Percentiles rank a stretch among this genome's conserved stretches.
These are phyloP conservation scores for Pseudomassariella vexata DNA, from an alignment of 2,329 filamentous ascomycete species.

Conservation along the genomic window DNA sequence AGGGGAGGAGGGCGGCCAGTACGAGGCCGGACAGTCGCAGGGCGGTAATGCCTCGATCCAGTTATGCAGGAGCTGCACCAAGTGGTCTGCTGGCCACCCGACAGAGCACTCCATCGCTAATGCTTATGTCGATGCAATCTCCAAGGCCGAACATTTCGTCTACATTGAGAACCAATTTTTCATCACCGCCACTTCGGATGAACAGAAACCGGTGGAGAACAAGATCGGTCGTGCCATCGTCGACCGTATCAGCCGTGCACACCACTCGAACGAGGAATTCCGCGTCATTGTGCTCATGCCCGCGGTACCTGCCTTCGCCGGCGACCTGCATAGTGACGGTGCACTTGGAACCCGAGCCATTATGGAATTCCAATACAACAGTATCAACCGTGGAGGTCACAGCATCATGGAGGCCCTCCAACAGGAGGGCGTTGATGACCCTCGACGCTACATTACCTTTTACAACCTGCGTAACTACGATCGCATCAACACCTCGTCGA, in stretches of 20 bases:
- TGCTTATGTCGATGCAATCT: conserved; percentile 71
- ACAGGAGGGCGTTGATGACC: conserved; percentile 59
- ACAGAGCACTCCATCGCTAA: conserved; percentile 77
- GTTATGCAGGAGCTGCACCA: conserved; percentile 42
- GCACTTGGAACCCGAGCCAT: conserved; percentile 75
- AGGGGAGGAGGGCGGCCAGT: conserved; percentile 16
- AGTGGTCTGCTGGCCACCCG: conserved; percentile 46
- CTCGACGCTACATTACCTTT: conserved; percentile 70
- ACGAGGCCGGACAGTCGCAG: neutral
- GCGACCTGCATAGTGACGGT: conserved; percentile 67
- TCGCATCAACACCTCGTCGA: conserved; percentile 65
- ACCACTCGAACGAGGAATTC: conserved; percentile 59
- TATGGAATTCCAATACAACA: conserved; percentile 82
- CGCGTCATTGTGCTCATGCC: conserved; percentile 75
- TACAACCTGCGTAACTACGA: conserved; percentile 84
- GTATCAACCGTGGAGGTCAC: conserved; percentile 70
- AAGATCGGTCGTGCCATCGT: conserved; percentile 75
- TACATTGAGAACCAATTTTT: conserved; percentile 87
- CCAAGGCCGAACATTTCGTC: conserved; percentile 63
- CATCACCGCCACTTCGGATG: conserved; percentile 70
- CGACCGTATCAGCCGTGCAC: conserved; percentile 67
- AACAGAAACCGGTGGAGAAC: conserved; percentile 69
- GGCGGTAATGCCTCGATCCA: conserved; percentile 33
- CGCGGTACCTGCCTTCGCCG: conserved; percentile 75
- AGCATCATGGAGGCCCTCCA: conserved; percentile 70